These are phyloP conservation scores for Prinsepia uniflora DNA, from an alignment of 306 rosid genomes.

Conservation along the genomic window DNA sequence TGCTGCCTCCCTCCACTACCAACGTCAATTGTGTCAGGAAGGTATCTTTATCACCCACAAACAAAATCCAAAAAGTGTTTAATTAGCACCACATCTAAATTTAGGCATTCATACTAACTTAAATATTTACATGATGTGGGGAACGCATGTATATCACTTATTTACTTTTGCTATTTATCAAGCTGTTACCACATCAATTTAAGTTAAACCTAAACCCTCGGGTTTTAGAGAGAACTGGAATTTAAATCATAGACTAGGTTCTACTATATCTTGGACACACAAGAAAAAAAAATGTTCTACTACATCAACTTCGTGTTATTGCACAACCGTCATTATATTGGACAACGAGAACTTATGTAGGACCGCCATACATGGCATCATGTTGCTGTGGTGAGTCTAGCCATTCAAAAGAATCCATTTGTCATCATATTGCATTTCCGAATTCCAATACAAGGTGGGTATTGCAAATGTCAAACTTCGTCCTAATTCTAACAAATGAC, in stretches of 20 bases:
- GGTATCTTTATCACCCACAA: conserved; percentile 49
- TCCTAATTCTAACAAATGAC: not conserved
- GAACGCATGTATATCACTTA: not conserved
- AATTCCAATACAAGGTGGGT: not conserved
- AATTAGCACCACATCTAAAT: conserved; percentile 5
- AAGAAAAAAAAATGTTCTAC: too few species aligned
- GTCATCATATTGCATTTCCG: too few species aligned
- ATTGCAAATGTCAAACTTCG: not conserved
- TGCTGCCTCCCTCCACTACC: conserved; percentile 79
- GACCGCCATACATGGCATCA: not conserved
- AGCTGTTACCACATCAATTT: not conserved
- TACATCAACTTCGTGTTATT: not conserved
- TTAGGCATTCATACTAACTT: not conserved
- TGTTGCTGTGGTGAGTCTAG: not conserved
- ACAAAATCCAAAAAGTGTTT: not conserved
- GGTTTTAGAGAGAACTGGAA: not conserved
- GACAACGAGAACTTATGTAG: not conserved
- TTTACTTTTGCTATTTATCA: not conserved
- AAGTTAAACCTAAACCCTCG: not conserved
- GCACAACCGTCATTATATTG: not conserved
- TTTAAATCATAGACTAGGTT: not conserved
- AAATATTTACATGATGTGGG: not conserved
- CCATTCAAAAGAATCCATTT: not conserved
- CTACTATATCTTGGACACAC: not conserved
- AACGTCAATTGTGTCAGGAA: conserved; percentile 84